A percentile compares a stretch with the other conserved stretches of the same genome.
phyloP scores from a whole-genome alignment of 1,139 yeast species.

The Blastobotrys persicus region DNA sequence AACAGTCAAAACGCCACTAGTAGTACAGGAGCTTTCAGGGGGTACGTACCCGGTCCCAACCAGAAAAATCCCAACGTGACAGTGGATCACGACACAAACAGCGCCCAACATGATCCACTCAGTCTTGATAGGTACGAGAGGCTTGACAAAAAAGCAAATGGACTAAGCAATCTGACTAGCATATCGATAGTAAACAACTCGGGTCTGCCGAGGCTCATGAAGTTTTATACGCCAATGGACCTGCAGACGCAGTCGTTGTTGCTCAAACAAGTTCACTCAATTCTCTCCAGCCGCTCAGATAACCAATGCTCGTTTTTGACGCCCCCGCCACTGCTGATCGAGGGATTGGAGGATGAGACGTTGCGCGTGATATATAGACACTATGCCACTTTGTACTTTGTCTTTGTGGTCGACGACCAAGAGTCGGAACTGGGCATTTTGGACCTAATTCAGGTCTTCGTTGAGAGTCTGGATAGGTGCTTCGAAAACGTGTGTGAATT shows the following conservation, averaged over 20 bases:
- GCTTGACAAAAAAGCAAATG: background rate
- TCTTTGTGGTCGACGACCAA: constrained; percentile 92
- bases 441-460: constrained; percentile 94
- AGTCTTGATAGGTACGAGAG: constrained; percentile 74
- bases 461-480: constrained; percentile 88
- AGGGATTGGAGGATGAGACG: constrained; percentile 54
- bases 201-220: constrained; percentile 88
- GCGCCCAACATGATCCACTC: constrained; percentile 70
- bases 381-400: constrained; percentile 92
- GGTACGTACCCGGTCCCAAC: background rate
- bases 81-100: too few relatives aligned
- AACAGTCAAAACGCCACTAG: too few relatives aligned
- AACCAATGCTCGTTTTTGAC: constrained; percentile 78
- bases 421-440: constrained; percentile 92
- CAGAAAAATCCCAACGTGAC: background rate
- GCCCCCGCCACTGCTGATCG: constrained; percentile 62
- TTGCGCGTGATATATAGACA: constrained; percentile 90
- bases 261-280: constrained; percentile 69
- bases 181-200: constrained; percentile 65
- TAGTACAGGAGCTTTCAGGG: too few relatives aligned
- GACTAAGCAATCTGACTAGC: too few relatives aligned
- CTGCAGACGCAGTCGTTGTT: constrained; percentile 70
- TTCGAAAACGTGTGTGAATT: constrained; percentile 93
- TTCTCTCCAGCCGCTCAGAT: constrained; percentile 65
- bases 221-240: constrained; percentile 90